Base-by-base conservation (phyloP, 169 alveolate genomes). In the Babesia sp. region DNA sequence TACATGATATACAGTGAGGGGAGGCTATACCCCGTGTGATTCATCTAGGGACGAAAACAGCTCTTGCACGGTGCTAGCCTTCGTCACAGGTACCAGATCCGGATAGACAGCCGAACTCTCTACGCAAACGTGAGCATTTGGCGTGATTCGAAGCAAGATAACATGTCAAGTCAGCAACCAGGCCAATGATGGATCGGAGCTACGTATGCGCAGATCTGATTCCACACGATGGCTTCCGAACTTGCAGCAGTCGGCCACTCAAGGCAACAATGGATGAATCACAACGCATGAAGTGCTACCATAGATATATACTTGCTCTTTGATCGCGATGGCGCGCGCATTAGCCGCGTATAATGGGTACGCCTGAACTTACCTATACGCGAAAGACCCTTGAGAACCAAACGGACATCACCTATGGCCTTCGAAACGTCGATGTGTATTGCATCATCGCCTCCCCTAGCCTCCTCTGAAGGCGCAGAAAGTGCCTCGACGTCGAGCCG, bases 371-470 rank as follows among this genome's bases (percentile, higher is more conserved):
- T 57, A 79, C 87, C 37, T 51, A 63, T 79, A 7, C 78, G 77
- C 1, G 76, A 42, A 12, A 79, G 71, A n/a, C 87, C 87, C 74
- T 60, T 60, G 42, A 74, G 24, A 6, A 69, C 57, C 45, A 79
- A 39, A 3, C 83, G 74, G 28, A 79, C 83, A 59, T 79, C 74
- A 12, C 87, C 87, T 18, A 79, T 24, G 3, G 24, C 20, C 69
- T 79, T 68, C 31, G 87, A 79, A 34, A 71, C 71, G 77, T 79
- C 83, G 37, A 79, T 28, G 33, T 70, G 56, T n/a, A 53, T 26
- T 39, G 57, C 70, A 11, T 69, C 33, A 0, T 3, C 48, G 11
- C 48, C 42, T 26, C 63, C 55, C 31, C 8, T 26, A 22, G 45
- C 55, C 59, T 61, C 84, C 18, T 37, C 9, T 61, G 59, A 12